A percentile compares a stretch with the other conserved stretches of the same genome.
Evolutionary conservation across 305 asterid species (phyloP).

Genomic region (Fraxinus angustifolia): DNA sequence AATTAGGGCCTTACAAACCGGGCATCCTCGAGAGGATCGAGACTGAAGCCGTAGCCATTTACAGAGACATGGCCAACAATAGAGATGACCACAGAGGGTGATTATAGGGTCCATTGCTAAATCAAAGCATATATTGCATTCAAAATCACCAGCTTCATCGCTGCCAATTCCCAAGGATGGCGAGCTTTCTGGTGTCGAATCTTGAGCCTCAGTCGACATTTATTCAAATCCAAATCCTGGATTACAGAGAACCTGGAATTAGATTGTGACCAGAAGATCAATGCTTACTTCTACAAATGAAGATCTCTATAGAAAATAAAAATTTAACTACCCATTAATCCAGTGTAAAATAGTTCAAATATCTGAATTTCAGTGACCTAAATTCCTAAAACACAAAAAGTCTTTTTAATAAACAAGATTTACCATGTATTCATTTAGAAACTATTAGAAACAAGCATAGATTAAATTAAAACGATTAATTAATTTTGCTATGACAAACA

Average conservation of each 20-base stretch:
- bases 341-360: constrained; percentile 4
- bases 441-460: neutral
- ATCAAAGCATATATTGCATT: constrained; percentile 74
- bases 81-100: constrained; percentile 76
- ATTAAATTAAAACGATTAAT: neutral
- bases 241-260: constrained; percentile 1
- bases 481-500: neutral
- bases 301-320: neutral
- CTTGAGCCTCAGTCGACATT: constrained; percentile 44
- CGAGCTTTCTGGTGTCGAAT: constrained; percentile 26
- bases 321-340: neutral
- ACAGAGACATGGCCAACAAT: constrained; percentile 79
- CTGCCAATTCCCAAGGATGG: constrained; percentile 34
- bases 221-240: constrained; percentile 15
- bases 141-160: constrained; percentile 57
- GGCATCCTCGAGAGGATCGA: constrained; percentile 55
- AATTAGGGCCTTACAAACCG: constrained; percentile 69
- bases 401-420: neutral
- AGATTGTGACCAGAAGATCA: neutral
- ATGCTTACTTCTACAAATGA: neutral
- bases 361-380: neutral
- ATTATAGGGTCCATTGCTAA: constrained; percentile 65
- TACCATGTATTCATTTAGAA: neutral
- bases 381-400: neutral
- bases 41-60: constrained; percentile 67